These are phyloP conservation scores for Amyloporia xantha DNA, from an alignment of 768 basidiomycete species.

Conservation along the genomic window DNA sequence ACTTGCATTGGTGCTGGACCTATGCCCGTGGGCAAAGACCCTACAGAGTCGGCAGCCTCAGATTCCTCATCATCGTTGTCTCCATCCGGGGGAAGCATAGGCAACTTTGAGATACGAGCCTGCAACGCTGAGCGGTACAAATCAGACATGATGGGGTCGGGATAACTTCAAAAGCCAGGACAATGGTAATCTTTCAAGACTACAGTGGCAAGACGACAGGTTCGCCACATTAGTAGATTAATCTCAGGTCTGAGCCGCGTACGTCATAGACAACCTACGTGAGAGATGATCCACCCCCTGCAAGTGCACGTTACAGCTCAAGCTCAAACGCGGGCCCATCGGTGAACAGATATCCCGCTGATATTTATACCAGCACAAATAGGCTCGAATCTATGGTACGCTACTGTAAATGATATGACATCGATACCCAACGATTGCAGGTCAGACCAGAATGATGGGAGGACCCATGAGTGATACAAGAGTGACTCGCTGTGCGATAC, in stretches of 20 bases:
- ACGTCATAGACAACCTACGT: too few relatives aligned
- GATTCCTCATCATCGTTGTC: constrained; percentile 44
- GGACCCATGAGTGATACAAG: not conserved
- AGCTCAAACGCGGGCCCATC: too few relatives aligned
- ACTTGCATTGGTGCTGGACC: constrained; percentile 62
- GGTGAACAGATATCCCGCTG: too few relatives aligned
- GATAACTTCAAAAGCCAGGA: too few relatives aligned
- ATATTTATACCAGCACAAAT: too few relatives aligned
- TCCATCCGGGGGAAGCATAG: constrained; percentile 37
- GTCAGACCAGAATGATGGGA: not conserved
- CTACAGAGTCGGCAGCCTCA: constrained; percentile 53
- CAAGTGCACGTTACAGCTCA: too few relatives aligned
- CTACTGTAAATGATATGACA: not conserved
- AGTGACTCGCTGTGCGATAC: not conserved
- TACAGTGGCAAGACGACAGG: too few relatives aligned
- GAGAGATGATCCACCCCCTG: too few relatives aligned
- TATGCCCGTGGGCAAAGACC: constrained; percentile 48
- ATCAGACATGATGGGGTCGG: constrained; percentile 60
- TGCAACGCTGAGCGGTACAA: constrained; percentile 73
- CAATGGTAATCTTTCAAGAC: too few relatives aligned
- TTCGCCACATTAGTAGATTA: too few relatives aligned
- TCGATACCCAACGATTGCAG: not conserved
- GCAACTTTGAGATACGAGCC: constrained; percentile 71
- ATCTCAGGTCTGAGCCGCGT: too few relatives aligned
- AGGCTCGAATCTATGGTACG: not conserved